Base-by-base conservation (phyloP, 1,284 basidiomycete species). In the Ganoderma meredithae region DNA sequence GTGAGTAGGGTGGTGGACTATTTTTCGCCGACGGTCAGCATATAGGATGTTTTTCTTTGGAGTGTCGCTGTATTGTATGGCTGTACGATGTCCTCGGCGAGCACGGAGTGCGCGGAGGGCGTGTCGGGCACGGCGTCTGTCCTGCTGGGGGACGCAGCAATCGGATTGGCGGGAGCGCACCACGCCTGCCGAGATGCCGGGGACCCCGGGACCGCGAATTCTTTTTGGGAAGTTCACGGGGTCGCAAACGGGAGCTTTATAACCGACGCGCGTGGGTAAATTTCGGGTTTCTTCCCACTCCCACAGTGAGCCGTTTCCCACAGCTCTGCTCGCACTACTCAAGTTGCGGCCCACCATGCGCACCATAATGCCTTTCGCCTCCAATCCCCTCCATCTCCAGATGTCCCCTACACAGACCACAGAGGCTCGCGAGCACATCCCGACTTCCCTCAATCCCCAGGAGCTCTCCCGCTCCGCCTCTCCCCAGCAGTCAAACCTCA, bases 361-460 rank as follows among this genome's bases (percentile, higher is more conserved):
- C 73, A 78, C 77, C 72, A 77, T 76, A 70, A 69, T 74, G 71
- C 73, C 78, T 68, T 77, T 76, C 74, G 75, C 82, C 76, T 72
- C 76, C 69, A 71, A 70, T 70, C 75, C 75, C 72, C 79, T 78
- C 76, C 81, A 79, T 75, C 77, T 79, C 76, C 79, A 81, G 66
- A 85, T 85, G 84, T 79, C 82, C 72, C 79, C 84, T 74, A 77
- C 81, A 33, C 75, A 79, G 52, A 79, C 78, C 4, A 71, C 74
- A 27, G 79, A 81, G 60, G 76, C 77, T 59, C 81, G 80, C 63
- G 79, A 79, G 59, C 80, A 78, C 68, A 68, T 74, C 66, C 71
- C 75, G 19, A 69, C 75, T 64, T 76, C 73, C 63, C 69, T 72
- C 59, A 68, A 78, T 76, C 78, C 79, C 72, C 79, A 81, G 53